Base-by-base conservation (phyloP, 768 basidiomycete genomes). In the Sporobolomyces pararoseus region DNA sequence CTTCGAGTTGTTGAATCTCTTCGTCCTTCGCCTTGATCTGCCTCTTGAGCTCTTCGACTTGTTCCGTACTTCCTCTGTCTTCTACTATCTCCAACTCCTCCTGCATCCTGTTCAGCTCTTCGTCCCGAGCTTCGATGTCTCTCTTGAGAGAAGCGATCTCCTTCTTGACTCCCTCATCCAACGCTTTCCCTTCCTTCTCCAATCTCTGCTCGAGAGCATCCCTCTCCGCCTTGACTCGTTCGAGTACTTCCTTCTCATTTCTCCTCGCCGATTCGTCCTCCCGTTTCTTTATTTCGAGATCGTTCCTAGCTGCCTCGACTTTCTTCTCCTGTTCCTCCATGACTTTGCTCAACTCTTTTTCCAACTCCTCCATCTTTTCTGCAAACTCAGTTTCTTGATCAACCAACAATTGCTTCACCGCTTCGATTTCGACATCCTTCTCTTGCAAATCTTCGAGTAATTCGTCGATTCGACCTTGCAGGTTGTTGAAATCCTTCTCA, bases 251-350 rank as follows among this genome's bases (percentile, higher is more conserved):
- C 53, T 47, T 65, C 53, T 31, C 53, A 46, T 47, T 65, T 59
- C 29, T 42, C 27, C 69, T 32, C 34, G 39, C 19, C 23, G 16
- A 17, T 6, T 64, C 66, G n/a, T 58, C 53, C 27, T 60, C 63
- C 7, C 10, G 13, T 1, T 59, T 23, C 49, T 39, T 31, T 35
- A n/a, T 29, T 37, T 65, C 47, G 12, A 63, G n/a, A n/a, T 68
- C 58, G 23, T 35, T 50, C 53, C 60, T 61, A 16, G 68, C 71
- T 4, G 64, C 51, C 39, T 69, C 68, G 42, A 77, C 58, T 39
- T 66, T 70, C 7, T 34, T 65, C 65, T 76, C 76, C 64, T 75
- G 75, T 59, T 75, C 72, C 49, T 76, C 75, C 64, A 75, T 72
- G 27, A 76, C 72, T 23, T 63, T 65, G 66, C 69, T 72, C 46